Evolutionary conservation across 2,329 filamentous ascomycete species (phyloP), one percentile per base, ranked within the genome.

Genomic region (Tolypocladium inflatum): DNA sequence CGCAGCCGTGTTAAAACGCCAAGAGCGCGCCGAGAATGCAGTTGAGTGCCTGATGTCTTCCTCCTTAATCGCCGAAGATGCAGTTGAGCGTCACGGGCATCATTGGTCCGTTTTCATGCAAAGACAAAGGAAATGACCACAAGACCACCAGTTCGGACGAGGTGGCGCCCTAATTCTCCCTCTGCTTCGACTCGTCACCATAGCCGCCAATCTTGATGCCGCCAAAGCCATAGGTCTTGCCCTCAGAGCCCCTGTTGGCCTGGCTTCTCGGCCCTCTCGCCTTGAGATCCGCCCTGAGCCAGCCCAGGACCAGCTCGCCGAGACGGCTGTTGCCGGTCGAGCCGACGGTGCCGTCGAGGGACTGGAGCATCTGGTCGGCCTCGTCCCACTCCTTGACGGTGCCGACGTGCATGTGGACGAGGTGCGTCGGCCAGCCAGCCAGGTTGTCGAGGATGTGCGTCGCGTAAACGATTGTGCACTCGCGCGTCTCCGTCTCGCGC

Each of bases 401-500:
- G 35, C 94, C 94, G 53, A 96, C 73, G 69, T 91, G 88, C 93
- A 99, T 97, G 71, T 97, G 93, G 55, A 96, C 92, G 42, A 99
- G 79, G 74, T 99, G 92, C 1, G 90, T 96, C 8, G 94, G 94
- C 94, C 94, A 99, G 23, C 87, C 86, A 0, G 91, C 91, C 55
- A 99, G 77, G 71, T 97, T 97, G 70, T 99, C 94, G 64, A 99
- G 76, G 63, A 99, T 97, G 73, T 99, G 94, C 17, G 94, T 99
- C 9, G 94, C 94, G 71, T 99, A 99, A 37, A 99, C 91, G 66
- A 99, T 90, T 5, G 94, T 97, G 70, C 92, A 97, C 43, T 85
- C 80, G 56, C 93, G 80, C 9, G 70, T 78, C 74, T 93, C 88
- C 0, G 93, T 97, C 83, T 99, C 94, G 60, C 80, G 79, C 74